Evolutionary conservation across 106 monocot species (phyloP).

Genomic region (Phalaenopsis equestris): DNA sequence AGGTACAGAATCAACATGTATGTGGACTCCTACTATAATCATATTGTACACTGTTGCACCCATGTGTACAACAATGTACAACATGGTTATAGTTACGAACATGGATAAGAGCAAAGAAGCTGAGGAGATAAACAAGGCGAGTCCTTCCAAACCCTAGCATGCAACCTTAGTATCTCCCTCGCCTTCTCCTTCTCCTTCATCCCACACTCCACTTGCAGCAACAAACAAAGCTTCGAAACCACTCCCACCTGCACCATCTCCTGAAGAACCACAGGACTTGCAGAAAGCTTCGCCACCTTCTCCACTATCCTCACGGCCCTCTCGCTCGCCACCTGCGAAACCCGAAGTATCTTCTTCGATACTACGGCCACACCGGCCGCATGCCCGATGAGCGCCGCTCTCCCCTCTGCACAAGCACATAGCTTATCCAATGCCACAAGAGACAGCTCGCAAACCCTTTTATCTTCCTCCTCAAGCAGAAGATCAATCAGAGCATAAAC

Average conservation of each 20-base stretch:
- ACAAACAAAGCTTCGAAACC: constrained; percentile 47
- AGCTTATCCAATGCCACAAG: constrained; percentile 40
- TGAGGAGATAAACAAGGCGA: constrained; percentile 12
- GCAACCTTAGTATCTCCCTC: constrained; percentile 41
- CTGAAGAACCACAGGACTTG: constrained; percentile 28
- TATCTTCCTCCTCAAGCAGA: constrained; percentile 34
- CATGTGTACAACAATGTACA: too few species aligned
- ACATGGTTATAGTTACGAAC: neutral
- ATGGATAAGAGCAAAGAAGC: neutral
- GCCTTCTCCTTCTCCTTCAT: constrained; percentile 49
- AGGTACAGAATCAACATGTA: too few species aligned
- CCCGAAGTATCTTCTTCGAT: constrained; percentile 45
- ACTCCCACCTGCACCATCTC: constrained; percentile 66
- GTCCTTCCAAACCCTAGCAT: constrained; percentile 41
- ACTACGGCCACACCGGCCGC: constrained; percentile 60
- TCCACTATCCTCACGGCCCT: constrained; percentile 45
- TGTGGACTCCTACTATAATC: too few species aligned
- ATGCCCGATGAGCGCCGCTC: constrained; percentile 46
- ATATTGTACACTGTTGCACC: too few species aligned
- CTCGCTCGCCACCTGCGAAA: constrained; percentile 44
- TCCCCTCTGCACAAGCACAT: constrained; percentile 66
- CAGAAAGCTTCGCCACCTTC: constrained; percentile 31
- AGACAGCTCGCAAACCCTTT: constrained; percentile 30
- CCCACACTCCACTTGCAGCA: constrained; percentile 34
- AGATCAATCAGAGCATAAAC: constrained; percentile 43